These are phyloP conservation scores for Theileria equi DNA, from an alignment of 169 alveolate species.

Conservation along the genomic window DNA sequence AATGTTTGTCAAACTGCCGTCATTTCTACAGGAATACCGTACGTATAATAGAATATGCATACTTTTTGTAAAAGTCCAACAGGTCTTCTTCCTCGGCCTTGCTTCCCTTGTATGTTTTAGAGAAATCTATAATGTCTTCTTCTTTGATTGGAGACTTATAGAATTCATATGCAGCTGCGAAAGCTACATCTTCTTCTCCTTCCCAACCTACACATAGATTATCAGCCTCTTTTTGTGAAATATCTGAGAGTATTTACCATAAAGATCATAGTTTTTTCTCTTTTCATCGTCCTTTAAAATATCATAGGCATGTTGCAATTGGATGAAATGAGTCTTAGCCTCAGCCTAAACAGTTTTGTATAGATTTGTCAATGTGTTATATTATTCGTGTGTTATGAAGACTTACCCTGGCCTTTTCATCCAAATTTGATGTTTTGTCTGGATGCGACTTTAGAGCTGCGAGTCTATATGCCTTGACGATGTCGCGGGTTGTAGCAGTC, in stretches of 20 bases:
- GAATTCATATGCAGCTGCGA: constrained; percentile 58
- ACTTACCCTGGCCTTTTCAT: constrained; percentile 30
- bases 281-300: constrained; percentile 67
- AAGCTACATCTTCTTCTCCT: constrained; percentile 55
- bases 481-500: constrained; percentile 77
- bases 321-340: constrained; percentile 66
- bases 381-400: background rate
- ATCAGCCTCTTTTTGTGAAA: background rate
- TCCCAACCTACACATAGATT: constrained; percentile 46
- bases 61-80: constrained; percentile 69
- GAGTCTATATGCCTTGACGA: constrained; percentile 88
- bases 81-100: constrained; percentile 71
- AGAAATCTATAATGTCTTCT: constrained; percentile 64
- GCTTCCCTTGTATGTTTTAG: constrained; percentile 63
- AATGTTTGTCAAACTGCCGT: constrained; percentile 66
- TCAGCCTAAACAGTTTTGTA: constrained; percentile 35
- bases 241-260: constrained; percentile 39
- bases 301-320: constrained; percentile 74
- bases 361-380: background rate
- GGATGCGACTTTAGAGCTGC: constrained; percentile 89
- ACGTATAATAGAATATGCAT: background rate
- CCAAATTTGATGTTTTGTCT: constrained; percentile 77
- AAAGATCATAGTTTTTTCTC: constrained; percentile 68
- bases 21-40: constrained; percentile 18
- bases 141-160: constrained; percentile 53